These are phyloP conservation scores for Sordariomycetes sp. DNA, from an alignment of 2,329 filamentous ascomycete genomes.

Conservation along the genomic window DNA sequence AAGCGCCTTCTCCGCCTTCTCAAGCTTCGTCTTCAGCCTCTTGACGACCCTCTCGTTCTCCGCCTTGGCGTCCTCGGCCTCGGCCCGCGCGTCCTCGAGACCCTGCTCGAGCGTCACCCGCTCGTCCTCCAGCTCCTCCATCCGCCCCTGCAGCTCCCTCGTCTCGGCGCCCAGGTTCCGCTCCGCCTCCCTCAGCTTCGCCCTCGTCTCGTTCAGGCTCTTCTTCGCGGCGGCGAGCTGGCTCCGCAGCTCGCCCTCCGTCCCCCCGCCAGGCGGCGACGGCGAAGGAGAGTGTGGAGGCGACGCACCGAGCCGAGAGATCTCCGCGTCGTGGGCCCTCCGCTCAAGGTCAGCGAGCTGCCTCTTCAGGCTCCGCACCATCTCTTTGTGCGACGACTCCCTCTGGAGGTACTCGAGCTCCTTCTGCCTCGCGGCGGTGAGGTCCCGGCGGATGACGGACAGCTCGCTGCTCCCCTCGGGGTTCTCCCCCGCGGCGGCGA, in stretches of 20 bases:
- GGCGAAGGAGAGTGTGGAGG: constrained; percentile 26
- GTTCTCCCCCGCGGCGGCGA: constrained; percentile 16
- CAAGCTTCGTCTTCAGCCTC: constrained; percentile 33
- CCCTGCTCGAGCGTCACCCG: constrained; percentile 44
- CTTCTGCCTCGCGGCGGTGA: constrained; percentile 50
- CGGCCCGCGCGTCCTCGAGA: constrained; percentile 38
- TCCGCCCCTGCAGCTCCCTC: constrained; percentile 36
- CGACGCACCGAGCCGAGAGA: constrained; percentile 31
- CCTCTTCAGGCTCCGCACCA: constrained; percentile 48
- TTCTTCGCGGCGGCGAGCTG: constrained; percentile 49
- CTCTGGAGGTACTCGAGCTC: constrained; percentile 52
- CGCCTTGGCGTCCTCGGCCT: constrained; percentile 31
- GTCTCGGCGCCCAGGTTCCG: constrained; percentile 23
- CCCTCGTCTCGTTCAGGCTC: constrained; percentile 39
- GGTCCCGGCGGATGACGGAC: constrained; percentile 46
- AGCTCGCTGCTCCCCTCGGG: constrained; percentile 37
- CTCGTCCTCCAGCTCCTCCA: constrained; percentile 45
- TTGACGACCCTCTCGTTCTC: constrained; percentile 28
- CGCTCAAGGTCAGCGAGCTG: constrained; percentile 55
- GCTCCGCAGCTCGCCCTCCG: constrained; percentile 39
- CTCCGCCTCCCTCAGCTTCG: constrained; percentile 36
- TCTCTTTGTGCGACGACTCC: constrained; percentile 50
- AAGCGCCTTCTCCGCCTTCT: constrained; percentile 28
- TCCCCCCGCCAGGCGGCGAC: constrained; percentile 41
- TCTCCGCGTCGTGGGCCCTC: constrained; percentile 50